These are phyloP conservation scores for Flammula alnicola DNA, from an alignment of 1,284 basidiomycete species.

Conservation along the genomic window DNA sequence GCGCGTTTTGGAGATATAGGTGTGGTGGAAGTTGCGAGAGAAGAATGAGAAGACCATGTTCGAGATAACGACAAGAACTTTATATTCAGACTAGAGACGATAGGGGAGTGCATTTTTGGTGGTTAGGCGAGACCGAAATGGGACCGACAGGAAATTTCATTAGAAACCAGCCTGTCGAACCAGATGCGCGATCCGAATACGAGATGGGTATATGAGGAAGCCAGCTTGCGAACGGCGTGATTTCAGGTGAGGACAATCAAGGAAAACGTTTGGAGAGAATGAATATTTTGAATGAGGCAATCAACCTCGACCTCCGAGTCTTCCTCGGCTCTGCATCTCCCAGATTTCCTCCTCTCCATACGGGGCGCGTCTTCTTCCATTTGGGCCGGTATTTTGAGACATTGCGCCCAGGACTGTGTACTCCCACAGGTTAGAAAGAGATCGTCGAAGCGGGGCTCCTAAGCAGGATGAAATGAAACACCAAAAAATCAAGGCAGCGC, in stretches of 20 bases:
- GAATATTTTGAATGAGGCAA: no score
- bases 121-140: conserved; percentile 8
- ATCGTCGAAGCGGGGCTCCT: conserved; percentile 50
- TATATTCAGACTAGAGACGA: conserved; percentile 9
- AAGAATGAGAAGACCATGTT: neutral
- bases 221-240: no score
- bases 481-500: conserved; percentile 58
- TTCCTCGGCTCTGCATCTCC: conserved; percentile 61
- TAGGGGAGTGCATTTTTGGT: conserved; percentile 9
- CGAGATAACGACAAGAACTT: neutral
- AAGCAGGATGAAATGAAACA: conserved; percentile 71
- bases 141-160: neutral
- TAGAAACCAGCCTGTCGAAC: neutral
- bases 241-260: no score
- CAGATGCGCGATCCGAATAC: no score
- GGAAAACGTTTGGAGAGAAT: no score
- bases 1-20: neutral
- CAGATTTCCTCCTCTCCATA: conserved; percentile 55
- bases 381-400: conserved; percentile 25
- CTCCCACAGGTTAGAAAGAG: conserved; percentile 52
- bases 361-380: conserved; percentile 38
- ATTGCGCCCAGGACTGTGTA: conserved; percentile 39
- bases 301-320: conserved; percentile 27
- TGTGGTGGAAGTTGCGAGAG: conserved; percentile 7
- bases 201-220: no score